Conservation (phyloP, 768 basidiomycete species). For the Serendipita vermifera region DNA sequence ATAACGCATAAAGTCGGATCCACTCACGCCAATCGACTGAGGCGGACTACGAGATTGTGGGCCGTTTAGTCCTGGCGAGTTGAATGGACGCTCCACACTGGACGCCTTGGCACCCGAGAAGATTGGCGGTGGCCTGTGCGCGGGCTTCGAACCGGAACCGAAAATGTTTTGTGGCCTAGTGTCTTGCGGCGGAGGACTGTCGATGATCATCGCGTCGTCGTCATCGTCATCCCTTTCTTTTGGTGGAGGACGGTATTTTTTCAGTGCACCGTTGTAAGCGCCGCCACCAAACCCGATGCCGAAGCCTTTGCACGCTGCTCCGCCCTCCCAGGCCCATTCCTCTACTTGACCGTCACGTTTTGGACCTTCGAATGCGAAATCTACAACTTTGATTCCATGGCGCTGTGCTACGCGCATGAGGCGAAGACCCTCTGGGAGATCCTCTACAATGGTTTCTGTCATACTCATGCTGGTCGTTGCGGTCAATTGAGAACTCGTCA, state of each 20-base stretch:
- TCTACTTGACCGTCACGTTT: neutral
- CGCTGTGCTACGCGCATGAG: conserved; percentile 8
- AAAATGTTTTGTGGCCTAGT: too few relatives aligned
- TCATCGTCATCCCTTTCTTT: neutral
- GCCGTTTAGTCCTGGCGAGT: too few relatives aligned
- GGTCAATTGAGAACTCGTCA: neutral
- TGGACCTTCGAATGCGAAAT: conserved; percentile 8
- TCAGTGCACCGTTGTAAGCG: neutral
- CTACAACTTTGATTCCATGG: conserved; percentile 1
- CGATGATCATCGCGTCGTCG: neutral
- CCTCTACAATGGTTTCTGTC: neutral
- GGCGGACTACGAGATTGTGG: too few relatives aligned
- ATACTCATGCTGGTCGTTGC: too few relatives aligned
- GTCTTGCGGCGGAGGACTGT: neutral
- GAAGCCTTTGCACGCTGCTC: neutral
- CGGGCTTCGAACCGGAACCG: neutral
- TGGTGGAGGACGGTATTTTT: neutral
- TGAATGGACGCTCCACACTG: too few relatives aligned
- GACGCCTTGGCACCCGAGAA: too few relatives aligned
- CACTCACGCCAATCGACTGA: too few relatives aligned
- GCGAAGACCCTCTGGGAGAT: conserved; percentile 5
- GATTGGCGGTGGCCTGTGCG: too few relatives aligned
- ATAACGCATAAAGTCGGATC: neutral
- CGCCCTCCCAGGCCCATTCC: conserved; percentile 5
- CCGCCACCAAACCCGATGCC: conserved; percentile 1